These are phyloP conservation scores for Erysimum cheiranthoides DNA, from an alignment of 345 rosid species.

Conservation along the genomic window DNA sequence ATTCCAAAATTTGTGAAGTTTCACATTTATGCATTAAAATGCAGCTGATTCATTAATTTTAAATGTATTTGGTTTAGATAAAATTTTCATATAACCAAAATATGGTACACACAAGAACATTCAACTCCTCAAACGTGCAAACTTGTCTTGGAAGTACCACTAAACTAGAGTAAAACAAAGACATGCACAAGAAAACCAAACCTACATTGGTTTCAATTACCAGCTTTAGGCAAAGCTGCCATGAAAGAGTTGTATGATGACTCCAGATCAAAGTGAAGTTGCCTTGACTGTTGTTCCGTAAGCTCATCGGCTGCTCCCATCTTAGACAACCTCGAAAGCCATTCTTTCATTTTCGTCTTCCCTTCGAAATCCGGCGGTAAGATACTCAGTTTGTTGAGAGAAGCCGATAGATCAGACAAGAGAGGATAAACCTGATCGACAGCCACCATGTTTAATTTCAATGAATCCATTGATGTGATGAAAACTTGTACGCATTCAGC, in stretches of 20 bases:
- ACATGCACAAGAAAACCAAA: conserved; percentile 26
- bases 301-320: conserved; percentile 98
- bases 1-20: no score
- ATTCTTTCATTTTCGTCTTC: conserved; percentile 87
- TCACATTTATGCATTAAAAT: no score
- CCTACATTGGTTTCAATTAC: conserved; percentile 50
- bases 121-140: conserved; percentile 11
- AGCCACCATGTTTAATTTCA: conserved; percentile 89
- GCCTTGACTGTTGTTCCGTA: conserved; percentile 90
- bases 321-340: conserved; percentile 81
- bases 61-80: neutral
- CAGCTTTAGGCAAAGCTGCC: conserved; percentile 93
- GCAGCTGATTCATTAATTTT: no score
- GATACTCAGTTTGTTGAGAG: conserved; percentile 70
- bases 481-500: conserved; percentile 94
- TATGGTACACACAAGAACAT: conserved; percentile 10
- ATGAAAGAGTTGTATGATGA: conserved; percentile 90
- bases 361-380: conserved; percentile 89
- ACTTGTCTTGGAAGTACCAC: neutral
- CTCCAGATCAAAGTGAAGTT: conserved; percentile 92
- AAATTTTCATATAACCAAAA: neutral
- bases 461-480: conserved; percentile 90
- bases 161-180: conserved; percentile 14
- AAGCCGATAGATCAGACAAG: conserved; percentile 75
- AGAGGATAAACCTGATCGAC: conserved; percentile 93